phyloP scores from a whole-genome alignment of 2,329 filamentous ascomycete genomes.

The Monilinia fructigena region DNA sequence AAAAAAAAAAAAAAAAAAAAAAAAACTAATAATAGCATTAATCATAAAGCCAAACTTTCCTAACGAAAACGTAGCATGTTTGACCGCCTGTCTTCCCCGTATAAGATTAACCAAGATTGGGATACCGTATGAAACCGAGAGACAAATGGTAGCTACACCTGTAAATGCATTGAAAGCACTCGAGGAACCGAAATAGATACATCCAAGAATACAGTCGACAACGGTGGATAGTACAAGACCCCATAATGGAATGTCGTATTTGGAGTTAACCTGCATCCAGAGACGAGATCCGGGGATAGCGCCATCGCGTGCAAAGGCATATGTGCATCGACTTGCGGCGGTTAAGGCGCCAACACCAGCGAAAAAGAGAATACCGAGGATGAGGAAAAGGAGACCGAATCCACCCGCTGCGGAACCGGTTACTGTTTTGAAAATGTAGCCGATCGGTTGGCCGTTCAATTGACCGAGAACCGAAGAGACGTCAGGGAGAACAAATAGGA shows the following conservation, averaged over 20 bases:
- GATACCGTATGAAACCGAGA: constrained; percentile 72
- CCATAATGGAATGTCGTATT: constrained; percentile 67
- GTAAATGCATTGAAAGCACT: constrained; percentile 80
- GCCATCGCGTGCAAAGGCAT: constrained; percentile 72
- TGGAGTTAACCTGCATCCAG: constrained; percentile 64
- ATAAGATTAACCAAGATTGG: constrained; percentile 72
- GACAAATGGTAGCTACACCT: constrained; percentile 75
- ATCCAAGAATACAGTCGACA: constrained; percentile 68
- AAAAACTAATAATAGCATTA: too few species aligned
- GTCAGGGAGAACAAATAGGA: constrained; percentile 73
- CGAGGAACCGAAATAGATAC: constrained; percentile 76
- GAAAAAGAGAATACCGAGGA: constrained; percentile 75
- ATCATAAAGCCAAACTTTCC: constrained; percentile 67
- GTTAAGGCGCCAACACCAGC: constrained; percentile 74
- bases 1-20: too few species aligned
- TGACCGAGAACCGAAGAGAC: constrained; percentile 62
- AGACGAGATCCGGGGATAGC: constrained; percentile 68
- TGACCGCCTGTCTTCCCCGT: constrained; percentile 64
- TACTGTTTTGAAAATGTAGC: constrained; percentile 70
- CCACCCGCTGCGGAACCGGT: constrained; percentile 61
- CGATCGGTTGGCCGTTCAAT: constrained; percentile 73
- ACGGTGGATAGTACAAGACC: constrained; percentile 66
- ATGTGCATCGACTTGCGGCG: constrained; percentile 71
- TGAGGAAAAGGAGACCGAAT: constrained; percentile 72
- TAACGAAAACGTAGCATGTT: constrained; percentile 64